Evolutionary conservation across 129 eudicot genomes (phyloP), one percentile per base, ranked within the genome.

Genomic region (Apium graveolens): DNA sequence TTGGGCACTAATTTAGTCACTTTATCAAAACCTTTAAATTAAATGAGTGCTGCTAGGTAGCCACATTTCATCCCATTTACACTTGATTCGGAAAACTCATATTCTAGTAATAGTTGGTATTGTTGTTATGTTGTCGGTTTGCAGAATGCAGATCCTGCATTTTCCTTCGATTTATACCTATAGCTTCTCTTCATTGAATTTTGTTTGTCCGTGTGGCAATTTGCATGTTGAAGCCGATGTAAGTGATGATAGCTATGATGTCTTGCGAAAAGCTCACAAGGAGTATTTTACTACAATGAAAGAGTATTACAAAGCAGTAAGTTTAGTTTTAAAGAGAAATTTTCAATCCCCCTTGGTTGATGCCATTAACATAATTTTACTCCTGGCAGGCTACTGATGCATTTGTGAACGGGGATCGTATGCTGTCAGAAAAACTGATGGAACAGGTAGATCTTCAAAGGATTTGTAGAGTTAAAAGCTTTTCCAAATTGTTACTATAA

Each of bases 241-340:
- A 60, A 70, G 17, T 66, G 92, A 84, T 62, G 82, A 82, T 53
- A 81, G 80, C 78, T 93, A 83, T 45, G 88, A 89, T 38, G 85
- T 53, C 57, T 77, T 87, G 66, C 88, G 92, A 51, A 74, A 84
- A 77, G 91, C 97, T 85, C 89, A 81, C 16, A 78, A 9, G 83
- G 96, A 93, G 75, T 62, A 83, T 68, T 86, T 91, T 88, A 42
- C 3, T 24, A 80, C 84, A 11, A 91, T 91, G 97, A 89, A 86
- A 80, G 88, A 85, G 65, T 93, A 93, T 81, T 91, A 88, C 74
- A 86, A 86, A 84, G 86, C 98, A 38, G 97, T 91, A 88, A 86
- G 93, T 78, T 27, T 39, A 73, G 18, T n/a, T 38, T 41, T 46
- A 34, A 46, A 5, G 26, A 20, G 2, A 20, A 37, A 37, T 27